Base-by-base conservation (phyloP, 306 rosid genomes). In the Cicer chorassanicum region DNA sequence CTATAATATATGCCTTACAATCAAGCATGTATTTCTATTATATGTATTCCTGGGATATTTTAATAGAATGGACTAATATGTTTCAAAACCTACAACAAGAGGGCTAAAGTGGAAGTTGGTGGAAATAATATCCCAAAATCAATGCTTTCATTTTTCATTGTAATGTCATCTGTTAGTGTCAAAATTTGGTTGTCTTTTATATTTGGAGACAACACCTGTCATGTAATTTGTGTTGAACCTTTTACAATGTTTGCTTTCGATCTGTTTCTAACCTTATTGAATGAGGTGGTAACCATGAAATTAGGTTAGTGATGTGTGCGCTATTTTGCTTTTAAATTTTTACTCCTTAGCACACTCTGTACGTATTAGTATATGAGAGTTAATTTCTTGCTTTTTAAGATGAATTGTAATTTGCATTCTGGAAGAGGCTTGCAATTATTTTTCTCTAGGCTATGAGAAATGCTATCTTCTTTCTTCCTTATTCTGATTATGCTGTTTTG, bases 121-220 rank as follows among this genome's bases (percentile, higher is more conserved):
- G 78, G 82, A 40, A 69, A 70, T 65, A 67, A 51, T 77, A 67
- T 73, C 46, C 21, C 49, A n/a, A 38, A 48, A 68, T 49, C 14
- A 51, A 50, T 14, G 24, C 15, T 78, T 70, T 63, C 72, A 62
- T 19, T 36, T 72, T 48, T 57, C 53, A 21, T 9, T 48, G 48
- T 68, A 34, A 49, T 36, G 8, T 8, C 40, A 40, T 36, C 43
- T 73, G 2, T 42, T 24, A 42, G 76, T 82, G 74, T 14, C 64
- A 51, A 77, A 7, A n/a, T 45, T 62, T 68, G 64, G 18, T 46
- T 71, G 24, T 49, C 46, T 59, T 50, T 50, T 68, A 18, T 15
- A 43, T 42, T 13, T 60, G 56, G 36, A 34, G 41, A 36, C 67
- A 76, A 45, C 34, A 43, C 48, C 53, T 40, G 54, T 49, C 63